Conservation (phyloP, 2,329 filamentous ascomycete species). For the Mycogone perniciosa region DNA sequence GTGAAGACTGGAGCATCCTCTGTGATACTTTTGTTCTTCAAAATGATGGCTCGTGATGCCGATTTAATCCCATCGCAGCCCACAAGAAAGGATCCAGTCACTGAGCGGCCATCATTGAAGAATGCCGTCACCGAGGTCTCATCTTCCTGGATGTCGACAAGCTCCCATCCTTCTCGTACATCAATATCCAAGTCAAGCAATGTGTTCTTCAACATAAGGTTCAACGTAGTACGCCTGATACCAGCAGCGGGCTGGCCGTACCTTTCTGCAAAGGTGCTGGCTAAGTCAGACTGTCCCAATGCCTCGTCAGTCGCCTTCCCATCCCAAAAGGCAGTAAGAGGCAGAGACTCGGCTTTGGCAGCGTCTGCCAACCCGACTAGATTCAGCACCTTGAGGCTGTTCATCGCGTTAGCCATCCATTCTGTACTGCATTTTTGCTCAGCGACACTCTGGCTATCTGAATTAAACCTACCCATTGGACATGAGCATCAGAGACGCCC, state of each 20-base stretch:
- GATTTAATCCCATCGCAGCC: conserved; percentile 22
- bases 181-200: conserved; percentile 17
- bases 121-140: conserved; percentile 17
- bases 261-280: conserved; percentile 13
- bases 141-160: conserved; percentile 17
- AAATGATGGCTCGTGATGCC: conserved; percentile 13
- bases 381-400: conserved; percentile 18
- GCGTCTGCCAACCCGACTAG: conserved; percentile 16
- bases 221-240: conserved; percentile 18
- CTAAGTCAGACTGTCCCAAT: conserved; percentile 17
- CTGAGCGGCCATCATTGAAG: conserved; percentile 16
- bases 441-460: not conserved
- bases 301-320: conserved; percentile 14
- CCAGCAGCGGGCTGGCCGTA: conserved; percentile 19
- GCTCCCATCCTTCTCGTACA: conserved; percentile 20
- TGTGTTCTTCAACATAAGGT: conserved; percentile 13
- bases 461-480: conserved; percentile 18
- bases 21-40: conserved; percentile 12
- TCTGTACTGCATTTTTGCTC: not conserved
- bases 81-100: conserved; percentile 18
- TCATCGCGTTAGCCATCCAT: not conserved
- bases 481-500: conserved; percentile 21
- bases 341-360: conserved; percentile 12
- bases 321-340: conserved; percentile 17
- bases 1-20: conserved; percentile 17